Conservation (phyloP, 345 rosid genomes). For the Hibiscus mutabilis region DNA sequence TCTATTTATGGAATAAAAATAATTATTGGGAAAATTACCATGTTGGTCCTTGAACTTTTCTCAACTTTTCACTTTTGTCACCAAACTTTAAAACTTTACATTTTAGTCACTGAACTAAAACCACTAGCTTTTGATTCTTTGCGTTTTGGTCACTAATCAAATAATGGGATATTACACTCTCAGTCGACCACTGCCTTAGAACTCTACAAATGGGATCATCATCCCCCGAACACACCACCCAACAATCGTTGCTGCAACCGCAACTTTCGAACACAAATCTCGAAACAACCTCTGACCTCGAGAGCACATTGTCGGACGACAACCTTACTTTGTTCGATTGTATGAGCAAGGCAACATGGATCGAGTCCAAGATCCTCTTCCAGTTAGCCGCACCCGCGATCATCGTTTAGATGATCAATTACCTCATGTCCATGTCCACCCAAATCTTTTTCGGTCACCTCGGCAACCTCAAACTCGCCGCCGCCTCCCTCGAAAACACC, state of each 20-base stretch:
- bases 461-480: constrained; percentile 46
- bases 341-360: constrained; percentile 23
- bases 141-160: too few species aligned
- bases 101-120: too few species aligned
- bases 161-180: too few species aligned
- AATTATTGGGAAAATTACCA: too few species aligned
- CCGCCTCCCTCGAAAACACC: constrained; percentile 47
- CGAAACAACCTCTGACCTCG: constrained; percentile 25
- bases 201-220: constrained; percentile 1
- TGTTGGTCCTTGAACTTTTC: too few species aligned
- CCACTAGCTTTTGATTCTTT: too few species aligned
- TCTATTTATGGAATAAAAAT: too few species aligned
- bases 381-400: constrained; percentile 41
- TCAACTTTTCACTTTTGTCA: too few species aligned
- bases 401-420: constrained; percentile 37
- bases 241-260: constrained; percentile 4
- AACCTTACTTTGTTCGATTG: constrained; percentile 13
- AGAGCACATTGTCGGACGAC: constrained; percentile 20
- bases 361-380: constrained; percentile 39
- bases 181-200: not conserved
- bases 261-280: not conserved
- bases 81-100: too few species aligned
- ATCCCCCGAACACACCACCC: not conserved
- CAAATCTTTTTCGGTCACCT: constrained; percentile 47
- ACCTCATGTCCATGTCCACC: constrained; percentile 45